Evolutionary conservation across 495 filamentous ascomycete species (phyloP), one percentile per base, ranked within the genome.

Genomic region (Aspergillus steynii): DNA sequence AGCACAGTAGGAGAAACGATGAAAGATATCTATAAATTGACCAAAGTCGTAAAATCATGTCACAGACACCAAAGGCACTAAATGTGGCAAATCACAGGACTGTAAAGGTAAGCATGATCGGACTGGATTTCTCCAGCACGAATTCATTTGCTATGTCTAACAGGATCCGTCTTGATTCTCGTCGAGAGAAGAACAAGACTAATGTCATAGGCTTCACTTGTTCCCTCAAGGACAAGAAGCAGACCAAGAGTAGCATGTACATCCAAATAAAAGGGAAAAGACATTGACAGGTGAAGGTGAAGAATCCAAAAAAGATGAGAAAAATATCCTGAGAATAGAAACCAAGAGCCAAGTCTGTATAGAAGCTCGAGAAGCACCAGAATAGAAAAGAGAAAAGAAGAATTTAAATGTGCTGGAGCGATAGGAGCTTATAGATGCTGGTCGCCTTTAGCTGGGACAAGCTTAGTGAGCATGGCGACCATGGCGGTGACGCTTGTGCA

Each of bases 181-280:
- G 50, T 61, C 59, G 66, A 61, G 62, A 59, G 62, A 65, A 66
- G 20, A 55, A 57, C 56, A 71, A 62, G 48, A 50, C 49, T 37
- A 31, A 53, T 31, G 50, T 52, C 45, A 29, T 29, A 25, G 27
- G 56, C 56, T 56, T 56, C 51, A 50, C 28, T 42, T 48, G 49
- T 47, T 59, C 61, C 56, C 53, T 50, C 65, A 65, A 62, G 29
- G 61, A 61, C 58, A 67, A 61, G 56, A 61, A 59, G 61, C 46
- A 57, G 58, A 55, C 46, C 9, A 53, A 31, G 29, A 31, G 29
- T 34, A 61, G 51, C n/a, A 63, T 52, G 42, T 58, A 64, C 53
- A 64, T 31, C 51, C 29, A 70, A 50, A 55, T 47, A 47, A 29
- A 45, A 48, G 25, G 58, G 50, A 31, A 31, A 59, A 54, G 50